phyloP scores from a whole-genome alignment of 129 eudicot genomes.

The Arctium minus region DNA sequence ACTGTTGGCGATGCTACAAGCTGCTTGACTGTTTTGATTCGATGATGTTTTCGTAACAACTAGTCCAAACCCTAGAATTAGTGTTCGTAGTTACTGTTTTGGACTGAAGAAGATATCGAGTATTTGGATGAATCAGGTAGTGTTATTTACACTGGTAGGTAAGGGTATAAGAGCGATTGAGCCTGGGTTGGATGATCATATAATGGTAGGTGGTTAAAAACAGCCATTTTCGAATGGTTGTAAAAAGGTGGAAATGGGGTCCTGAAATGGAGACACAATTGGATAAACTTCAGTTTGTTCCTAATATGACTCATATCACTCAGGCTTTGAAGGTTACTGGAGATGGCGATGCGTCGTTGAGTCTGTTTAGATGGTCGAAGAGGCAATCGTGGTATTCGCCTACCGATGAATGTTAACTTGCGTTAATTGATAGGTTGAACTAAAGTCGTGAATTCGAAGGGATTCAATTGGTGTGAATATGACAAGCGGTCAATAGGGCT shows the following conservation, averaged over 20 bases:
- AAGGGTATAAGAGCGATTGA: conserved; percentile 79
- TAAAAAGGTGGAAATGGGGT: conserved; percentile 98
- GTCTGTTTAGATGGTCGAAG: conserved; percentile 85
- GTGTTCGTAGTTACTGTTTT: conserved; percentile 53
- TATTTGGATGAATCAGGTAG: conserved; percentile 83
- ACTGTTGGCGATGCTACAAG: conserved; percentile 27
- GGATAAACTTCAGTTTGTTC: conserved; percentile 86
- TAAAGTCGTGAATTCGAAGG: conserved; percentile 75
- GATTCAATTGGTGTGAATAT: conserved; percentile 61
- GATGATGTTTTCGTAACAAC: not conserved
- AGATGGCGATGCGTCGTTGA: conserved; percentile 58
- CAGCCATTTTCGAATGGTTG: conserved; percentile 77
- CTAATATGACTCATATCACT: conserved; percentile 68
- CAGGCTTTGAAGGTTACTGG: conserved; percentile 69
- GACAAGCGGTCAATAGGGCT: too few species aligned
- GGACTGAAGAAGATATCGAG: conserved; percentile 79
- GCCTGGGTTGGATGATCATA: conserved; percentile 81
- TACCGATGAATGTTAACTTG: conserved; percentile 63
- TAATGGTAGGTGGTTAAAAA: conserved; percentile 80
- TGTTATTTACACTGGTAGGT: conserved; percentile 63
- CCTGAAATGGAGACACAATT: conserved; percentile 96
- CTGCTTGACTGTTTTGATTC: not conserved
- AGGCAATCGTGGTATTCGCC: conserved; percentile 81
- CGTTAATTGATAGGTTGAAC: conserved; percentile 67
- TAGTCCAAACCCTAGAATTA: conserved; percentile 17